Base-by-base conservation (phyloP, 345 rosid genomes). In the Brassica carinata region DNA sequence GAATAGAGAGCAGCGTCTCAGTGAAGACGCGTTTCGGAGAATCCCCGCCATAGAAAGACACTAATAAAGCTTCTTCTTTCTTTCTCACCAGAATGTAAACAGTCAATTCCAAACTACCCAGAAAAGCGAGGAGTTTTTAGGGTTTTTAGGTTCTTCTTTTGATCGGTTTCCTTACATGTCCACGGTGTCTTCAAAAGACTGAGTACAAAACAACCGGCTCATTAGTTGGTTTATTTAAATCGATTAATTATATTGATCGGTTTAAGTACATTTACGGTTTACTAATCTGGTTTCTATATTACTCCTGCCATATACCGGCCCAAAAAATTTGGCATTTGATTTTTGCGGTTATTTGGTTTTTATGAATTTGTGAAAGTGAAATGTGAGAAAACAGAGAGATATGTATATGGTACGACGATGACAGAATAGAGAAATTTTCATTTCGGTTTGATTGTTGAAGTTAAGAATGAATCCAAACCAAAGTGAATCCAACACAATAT, bases 21-120 rank as follows among this genome's bases (percentile, higher is more conserved):
- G 82, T 36, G 61, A 74, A 79, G 83, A 84, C 53, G 83, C 67
- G 73, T 82, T 89, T 65, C 89, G 89, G 78, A 88, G 77, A 74
- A 89, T 84, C 82, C 86, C 77, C 78, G 91, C 91, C 97, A 93
- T 91, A 8, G 67, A 78, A 81, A 43, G 59, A 68, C 7, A 17
- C 58, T 17, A 4, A 29, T 4, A 62, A 80, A 33, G 65, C 58
- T 45, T 59, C 58, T 45, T 59, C 18, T 45, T 43, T 10, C 36
- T 75, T 34, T 10, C 36, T 11, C 15, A 69, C 26, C 43, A 59
- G 34, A 19, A 29, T 43, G 7, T 68, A 1, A 0, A 61, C 67
- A 71, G 17, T 51, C n/a, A 38, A n/a, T 30, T 71, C 3, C 26
- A 76, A 23, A 69, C 59, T 71, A 81, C 77, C 57, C 51, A 53